Conservation (phyloP, 2,329 filamentous ascomycete species). For the Ophiostoma fasciatum region DNA sequence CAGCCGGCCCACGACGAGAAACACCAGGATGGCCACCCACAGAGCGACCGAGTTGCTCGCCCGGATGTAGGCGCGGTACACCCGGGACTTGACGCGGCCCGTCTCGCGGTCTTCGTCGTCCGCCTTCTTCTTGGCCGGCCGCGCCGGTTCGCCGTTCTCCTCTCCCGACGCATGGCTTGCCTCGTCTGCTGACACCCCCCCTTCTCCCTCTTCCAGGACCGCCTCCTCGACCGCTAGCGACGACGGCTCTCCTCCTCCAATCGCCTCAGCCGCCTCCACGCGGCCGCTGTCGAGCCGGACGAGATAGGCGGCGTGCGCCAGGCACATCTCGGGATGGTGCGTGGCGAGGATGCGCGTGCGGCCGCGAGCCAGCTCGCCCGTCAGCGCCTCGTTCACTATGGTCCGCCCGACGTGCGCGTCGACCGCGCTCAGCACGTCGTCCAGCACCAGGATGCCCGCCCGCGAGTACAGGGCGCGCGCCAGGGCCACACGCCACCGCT, state of each 20-base stretch:
- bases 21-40: constrained; percentile 15
- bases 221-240: neutral
- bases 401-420: constrained; percentile 27
- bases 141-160: constrained; percentile 2
- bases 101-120: constrained; percentile 18
- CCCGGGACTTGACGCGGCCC: constrained; percentile 20
- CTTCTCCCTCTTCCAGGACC: constrained; percentile 5
- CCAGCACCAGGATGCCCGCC: constrained; percentile 28
- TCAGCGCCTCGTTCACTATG: constrained; percentile 36
- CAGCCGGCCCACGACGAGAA: constrained; percentile 15
- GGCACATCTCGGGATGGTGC: constrained; percentile 25
- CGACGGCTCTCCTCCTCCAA: constrained; percentile 7
- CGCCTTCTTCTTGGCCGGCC: constrained; percentile 9
- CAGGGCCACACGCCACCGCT: constrained; percentile 29
- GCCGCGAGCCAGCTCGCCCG: constrained; percentile 31
- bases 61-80: constrained; percentile 20
- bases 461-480: constrained; percentile 31
- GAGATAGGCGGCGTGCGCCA: constrained; percentile 17
- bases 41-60: constrained; percentile 16
- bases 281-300: constrained; percentile 17
- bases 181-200: neutral
- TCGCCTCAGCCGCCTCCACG: constrained; percentile 13
- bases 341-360: constrained; percentile 51
- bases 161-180: neutral
- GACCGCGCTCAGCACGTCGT: constrained; percentile 36